Evolutionary conservation across 164 flowering plant genomes (phyloP).

Genomic region (Stephania cephalantha): DNA sequence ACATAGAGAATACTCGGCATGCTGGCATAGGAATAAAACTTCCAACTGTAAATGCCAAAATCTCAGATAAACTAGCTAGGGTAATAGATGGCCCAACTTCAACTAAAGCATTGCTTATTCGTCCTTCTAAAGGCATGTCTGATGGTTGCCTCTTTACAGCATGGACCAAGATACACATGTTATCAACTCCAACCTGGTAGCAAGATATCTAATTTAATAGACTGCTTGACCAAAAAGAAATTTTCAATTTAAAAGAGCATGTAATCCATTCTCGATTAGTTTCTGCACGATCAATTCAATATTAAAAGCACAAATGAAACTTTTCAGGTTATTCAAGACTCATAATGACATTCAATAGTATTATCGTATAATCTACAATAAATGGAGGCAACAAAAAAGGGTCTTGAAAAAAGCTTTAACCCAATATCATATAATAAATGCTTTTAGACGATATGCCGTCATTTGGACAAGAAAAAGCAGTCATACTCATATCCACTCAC

Average conservation of each 20-base stretch:
- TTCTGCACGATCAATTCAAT: not conserved
- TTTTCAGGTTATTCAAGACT: not conserved
- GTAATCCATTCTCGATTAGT: not conserved
- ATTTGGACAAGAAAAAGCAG: not conserved
- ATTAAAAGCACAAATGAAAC: not conserved
- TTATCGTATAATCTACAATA: not conserved
- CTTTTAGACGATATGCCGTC: not conserved
- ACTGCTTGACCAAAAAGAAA: not conserved
- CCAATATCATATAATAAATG: not conserved
- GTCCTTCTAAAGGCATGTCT: constrained; percentile 73
- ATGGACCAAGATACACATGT: constrained; percentile 95
- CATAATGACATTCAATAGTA: not conserved
- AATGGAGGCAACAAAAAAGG: not conserved
- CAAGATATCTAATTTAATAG: not conserved
- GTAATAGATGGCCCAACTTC: constrained; percentile 99
- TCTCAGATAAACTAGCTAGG: constrained; percentile 87
- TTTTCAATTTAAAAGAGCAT: not conserved
- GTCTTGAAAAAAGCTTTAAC: not conserved
- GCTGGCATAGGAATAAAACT: constrained; percentile 98
- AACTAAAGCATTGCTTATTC: constrained; percentile 89
- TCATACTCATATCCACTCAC: not conserved
- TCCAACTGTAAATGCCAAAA: constrained; percentile 96
- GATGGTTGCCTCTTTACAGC: constrained; percentile 81
- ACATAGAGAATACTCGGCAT: constrained; percentile 96
- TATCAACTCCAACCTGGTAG: constrained; percentile 93